These are phyloP conservation scores for Amylostereum chailletii DNA, from an alignment of 1,284 basidiomycete genomes.

Conservation along the genomic window DNA sequence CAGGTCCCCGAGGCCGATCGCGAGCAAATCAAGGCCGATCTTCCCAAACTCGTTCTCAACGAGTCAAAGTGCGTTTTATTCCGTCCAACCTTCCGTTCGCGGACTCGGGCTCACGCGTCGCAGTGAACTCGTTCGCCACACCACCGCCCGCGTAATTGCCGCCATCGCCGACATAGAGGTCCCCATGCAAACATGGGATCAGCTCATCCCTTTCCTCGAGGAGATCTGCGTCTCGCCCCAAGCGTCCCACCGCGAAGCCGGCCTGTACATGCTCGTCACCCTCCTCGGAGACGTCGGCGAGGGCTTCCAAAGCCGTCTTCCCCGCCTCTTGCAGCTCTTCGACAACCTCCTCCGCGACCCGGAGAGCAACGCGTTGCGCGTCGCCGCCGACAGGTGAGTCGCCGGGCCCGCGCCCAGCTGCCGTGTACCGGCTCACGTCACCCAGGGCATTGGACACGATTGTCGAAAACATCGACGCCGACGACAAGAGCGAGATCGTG, in stretches of 20 bases:
- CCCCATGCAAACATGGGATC: constrained; percentile 75
- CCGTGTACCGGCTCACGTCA: constrained; percentile 7
- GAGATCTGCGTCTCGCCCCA: constrained; percentile 66
- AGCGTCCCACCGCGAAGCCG: constrained; percentile 81
- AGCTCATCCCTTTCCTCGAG: constrained; percentile 85
- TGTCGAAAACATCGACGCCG: constrained; percentile 86
- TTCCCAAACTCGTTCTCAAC: constrained; percentile 73
- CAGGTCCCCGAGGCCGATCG: constrained; percentile 66
- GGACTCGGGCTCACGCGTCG: not conserved
- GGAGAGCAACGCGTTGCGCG: constrained; percentile 84
- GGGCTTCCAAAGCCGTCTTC: constrained; percentile 73
- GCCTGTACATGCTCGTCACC: constrained; percentile 86
- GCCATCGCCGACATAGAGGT: constrained; percentile 91
- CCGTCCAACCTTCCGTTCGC: constrained; percentile 5
- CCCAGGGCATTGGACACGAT: constrained; percentile 81
- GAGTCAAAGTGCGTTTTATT: constrained; percentile 63
- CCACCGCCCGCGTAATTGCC: constrained; percentile 87
- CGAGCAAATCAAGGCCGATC: constrained; percentile 77
- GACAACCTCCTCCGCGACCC: constrained; percentile 75
- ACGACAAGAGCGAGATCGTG: constrained; percentile 84
- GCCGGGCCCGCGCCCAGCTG: not conserved
- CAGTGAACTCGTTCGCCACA: constrained; percentile 83
- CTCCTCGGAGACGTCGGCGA: constrained; percentile 91
- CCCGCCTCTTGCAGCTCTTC: constrained; percentile 81
- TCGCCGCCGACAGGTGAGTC: constrained; percentile 76